Evolutionary conservation across 805 yeast species (phyloP).

Genomic region (Saccharomyces kudriavzevii): DNA sequence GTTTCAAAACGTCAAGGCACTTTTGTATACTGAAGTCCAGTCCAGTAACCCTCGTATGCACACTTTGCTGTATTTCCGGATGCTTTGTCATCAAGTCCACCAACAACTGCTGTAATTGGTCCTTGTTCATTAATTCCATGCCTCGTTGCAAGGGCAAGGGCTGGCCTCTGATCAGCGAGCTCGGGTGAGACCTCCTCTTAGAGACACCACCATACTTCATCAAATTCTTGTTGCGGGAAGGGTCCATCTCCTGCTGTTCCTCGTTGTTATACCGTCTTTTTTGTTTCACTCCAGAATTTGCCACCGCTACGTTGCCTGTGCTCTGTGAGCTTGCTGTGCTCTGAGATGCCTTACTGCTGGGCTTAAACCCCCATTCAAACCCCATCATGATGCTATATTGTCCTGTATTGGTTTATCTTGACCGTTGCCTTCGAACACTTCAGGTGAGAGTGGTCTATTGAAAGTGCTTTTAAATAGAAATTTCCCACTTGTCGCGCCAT

Average conservation of each 20-base stretch:
- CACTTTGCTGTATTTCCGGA: conserved; percentile 21
- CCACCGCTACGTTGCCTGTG: not conserved
- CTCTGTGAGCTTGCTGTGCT: conserved; percentile 3
- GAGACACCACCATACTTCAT: conserved; percentile 3
- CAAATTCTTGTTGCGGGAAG: not conserved
- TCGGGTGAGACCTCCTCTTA: conserved; percentile 14
- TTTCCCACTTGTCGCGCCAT: not conserved
- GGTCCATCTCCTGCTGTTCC: conserved; percentile 1
- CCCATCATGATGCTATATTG: conserved; percentile 6
- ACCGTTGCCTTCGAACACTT: not conserved
- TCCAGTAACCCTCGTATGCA: conserved; percentile 9
- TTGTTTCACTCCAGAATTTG: not conserved
- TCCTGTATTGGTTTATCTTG: not conserved
- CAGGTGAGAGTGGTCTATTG: not conserved
- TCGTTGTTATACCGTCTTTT: not conserved
- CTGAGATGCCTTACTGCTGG: not conserved
- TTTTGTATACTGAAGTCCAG: conserved; percentile 19
- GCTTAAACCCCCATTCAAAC: conserved; percentile 16
- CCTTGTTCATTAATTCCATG: conserved; percentile 28
- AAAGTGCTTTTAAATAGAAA: not conserved
- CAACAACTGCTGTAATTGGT: conserved; percentile 19
- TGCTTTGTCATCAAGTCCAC: conserved; percentile 18
- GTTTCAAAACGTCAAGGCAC: conserved; percentile 14
- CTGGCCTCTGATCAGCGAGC: conserved; percentile 22
- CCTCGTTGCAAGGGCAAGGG: conserved; percentile 27